Evolutionary conservation across 2,329 filamentous ascomycete species (phyloP).

Genomic region (Hirsutella thompsonii): DNA sequence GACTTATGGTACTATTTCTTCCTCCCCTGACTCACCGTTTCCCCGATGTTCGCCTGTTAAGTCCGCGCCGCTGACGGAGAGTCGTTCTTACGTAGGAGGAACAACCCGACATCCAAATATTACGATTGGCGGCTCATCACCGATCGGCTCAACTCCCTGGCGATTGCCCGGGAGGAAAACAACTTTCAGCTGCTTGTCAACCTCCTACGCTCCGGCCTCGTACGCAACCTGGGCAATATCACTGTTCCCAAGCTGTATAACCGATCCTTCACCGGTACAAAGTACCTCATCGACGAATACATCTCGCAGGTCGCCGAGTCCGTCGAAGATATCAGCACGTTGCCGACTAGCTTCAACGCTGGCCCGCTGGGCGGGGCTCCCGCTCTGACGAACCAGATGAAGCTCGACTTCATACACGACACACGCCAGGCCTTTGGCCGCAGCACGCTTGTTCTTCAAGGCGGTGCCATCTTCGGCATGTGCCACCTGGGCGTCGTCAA

Average conservation of each 20-base stretch:
- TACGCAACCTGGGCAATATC: conserved; percentile 87
- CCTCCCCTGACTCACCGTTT: neutral
- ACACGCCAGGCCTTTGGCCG: conserved; percentile 80
- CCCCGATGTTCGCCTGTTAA: too few relatives aligned
- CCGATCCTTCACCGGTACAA: conserved; percentile 75
- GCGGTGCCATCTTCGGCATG: conserved; percentile 81
- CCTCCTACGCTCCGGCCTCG: conserved; percentile 62
- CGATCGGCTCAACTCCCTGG: conserved; percentile 59
- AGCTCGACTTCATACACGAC: conserved; percentile 77
- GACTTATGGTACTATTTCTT: conserved; percentile 54
- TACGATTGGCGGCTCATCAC: conserved; percentile 83
- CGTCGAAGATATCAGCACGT: conserved; percentile 59
- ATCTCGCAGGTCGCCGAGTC: conserved; percentile 72
- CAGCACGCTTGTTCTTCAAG: conserved; percentile 75
- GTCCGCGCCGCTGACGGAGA: conserved; percentile 4
- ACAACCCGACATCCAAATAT: conserved; percentile 64
- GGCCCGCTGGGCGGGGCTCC: conserved; percentile 19
- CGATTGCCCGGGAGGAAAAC: conserved; percentile 53
- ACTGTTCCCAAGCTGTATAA: conserved; percentile 72
- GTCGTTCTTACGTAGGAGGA: conserved; percentile 43
- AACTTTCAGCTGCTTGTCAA: conserved; percentile 67
- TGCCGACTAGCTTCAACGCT: conserved; percentile 41
- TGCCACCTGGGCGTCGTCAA: conserved; percentile 88
- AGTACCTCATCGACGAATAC: conserved; percentile 84
- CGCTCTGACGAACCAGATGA: conserved; percentile 56